Conservation (phyloP, 2,329 filamentous ascomycete species). For the Penicillium corylophilum region DNA sequence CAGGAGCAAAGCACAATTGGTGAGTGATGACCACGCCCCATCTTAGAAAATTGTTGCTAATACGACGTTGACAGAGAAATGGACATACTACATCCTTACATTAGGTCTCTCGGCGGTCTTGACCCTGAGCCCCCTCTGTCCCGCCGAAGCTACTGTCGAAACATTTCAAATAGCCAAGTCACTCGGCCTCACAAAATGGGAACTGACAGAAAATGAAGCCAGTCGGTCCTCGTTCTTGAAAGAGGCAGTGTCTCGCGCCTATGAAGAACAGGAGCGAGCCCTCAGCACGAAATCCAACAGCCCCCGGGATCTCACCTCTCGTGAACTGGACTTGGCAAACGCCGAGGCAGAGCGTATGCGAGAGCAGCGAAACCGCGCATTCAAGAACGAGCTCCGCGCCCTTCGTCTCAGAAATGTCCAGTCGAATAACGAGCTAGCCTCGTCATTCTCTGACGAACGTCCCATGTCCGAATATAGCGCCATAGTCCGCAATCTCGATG, state of each 20-base stretch:
- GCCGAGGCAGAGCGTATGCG: constrained; percentile 2
- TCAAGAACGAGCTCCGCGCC: constrained; percentile 34
- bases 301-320: background rate
- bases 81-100: constrained; percentile 60
- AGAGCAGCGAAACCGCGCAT: constrained; percentile 32
- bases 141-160: constrained; percentile 38
- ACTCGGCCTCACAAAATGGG: constrained; percentile 60
- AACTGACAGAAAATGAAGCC: constrained; percentile 45
- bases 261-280: constrained; percentile 47
- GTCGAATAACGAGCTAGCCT: constrained; percentile 10
- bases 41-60: background rate
- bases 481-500: constrained; percentile 38
- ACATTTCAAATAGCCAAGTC: constrained; percentile 55
- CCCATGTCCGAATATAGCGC: constrained; percentile 41
- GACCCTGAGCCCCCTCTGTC: constrained; percentile 47
- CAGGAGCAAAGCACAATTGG: constrained; percentile 55
- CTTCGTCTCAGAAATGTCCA: constrained; percentile 18
- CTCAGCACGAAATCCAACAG: background rate
- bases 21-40: constrained; percentile 28
- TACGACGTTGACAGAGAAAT: constrained; percentile 52
- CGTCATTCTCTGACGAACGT: constrained; percentile 34
- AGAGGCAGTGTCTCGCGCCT: constrained; percentile 60
- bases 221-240: constrained; percentile 59
- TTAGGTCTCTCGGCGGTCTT: constrained; percentile 58
- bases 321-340: constrained; percentile 13